Evolutionary conservation across 768 basidiomycete species (phyloP).

Genomic region (Grammothele lineata): DNA sequence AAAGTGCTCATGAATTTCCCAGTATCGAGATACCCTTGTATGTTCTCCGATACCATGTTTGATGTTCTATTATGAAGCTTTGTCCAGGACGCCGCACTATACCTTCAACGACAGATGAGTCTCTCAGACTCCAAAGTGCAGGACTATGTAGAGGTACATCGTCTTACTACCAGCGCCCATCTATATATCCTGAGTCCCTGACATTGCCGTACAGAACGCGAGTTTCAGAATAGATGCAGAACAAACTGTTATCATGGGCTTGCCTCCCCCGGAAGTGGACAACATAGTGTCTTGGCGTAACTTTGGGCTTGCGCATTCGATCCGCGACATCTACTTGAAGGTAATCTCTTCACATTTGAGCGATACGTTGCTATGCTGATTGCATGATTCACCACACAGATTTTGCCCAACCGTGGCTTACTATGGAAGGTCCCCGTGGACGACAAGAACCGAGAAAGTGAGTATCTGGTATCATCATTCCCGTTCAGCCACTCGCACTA

Average conservation of each 20-base stretch:
- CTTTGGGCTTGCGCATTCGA: conserved; percentile 39
- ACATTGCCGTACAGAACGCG: too few species aligned
- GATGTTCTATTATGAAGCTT: not conserved
- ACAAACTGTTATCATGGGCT: conserved; percentile 39
- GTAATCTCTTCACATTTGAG: conserved; percentile 26
- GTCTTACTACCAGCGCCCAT: not conserved
- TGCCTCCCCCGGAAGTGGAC: conserved; percentile 36
- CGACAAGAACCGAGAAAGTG: too few species aligned
- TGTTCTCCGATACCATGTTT: not conserved
- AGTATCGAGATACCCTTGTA: conserved; percentile 42
- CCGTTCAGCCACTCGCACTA: too few species aligned
- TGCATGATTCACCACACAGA: conserved; percentile 29
- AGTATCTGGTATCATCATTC: too few species aligned
- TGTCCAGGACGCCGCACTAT: conserved; percentile 39
- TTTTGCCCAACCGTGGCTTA: conserved; percentile 38
- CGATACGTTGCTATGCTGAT: too few species aligned
- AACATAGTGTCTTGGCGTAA: conserved; percentile 35
- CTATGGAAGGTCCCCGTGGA: conserved; percentile 18
- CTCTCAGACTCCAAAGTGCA: conserved; percentile 37
- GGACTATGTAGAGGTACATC: conserved; percentile 42
- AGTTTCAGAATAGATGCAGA: conserved; percentile 38
- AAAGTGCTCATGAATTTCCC: too few species aligned
- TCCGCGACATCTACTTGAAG: conserved; percentile 33
- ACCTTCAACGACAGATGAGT: conserved; percentile 38
- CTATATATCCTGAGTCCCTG: too few species aligned